Base-by-base conservation (phyloP, 2,329 filamentous ascomycete species). In the Arthroderma sp. region DNA sequence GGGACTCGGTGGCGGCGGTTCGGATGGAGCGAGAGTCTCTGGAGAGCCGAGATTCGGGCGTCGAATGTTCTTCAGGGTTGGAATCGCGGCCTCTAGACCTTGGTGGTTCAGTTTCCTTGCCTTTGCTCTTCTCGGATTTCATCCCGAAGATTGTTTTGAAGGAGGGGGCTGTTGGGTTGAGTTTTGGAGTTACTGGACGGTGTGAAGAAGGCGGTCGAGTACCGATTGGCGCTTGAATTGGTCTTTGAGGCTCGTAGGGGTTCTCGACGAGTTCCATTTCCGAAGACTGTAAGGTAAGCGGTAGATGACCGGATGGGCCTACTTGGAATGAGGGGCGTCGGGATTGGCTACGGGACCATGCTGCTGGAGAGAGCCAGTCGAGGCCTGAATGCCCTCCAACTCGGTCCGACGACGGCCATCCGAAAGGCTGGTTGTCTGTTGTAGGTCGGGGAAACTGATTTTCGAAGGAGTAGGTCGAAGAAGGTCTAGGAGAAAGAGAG, bases 131-230 rank as follows among this genome's bases (percentile, higher is more conserved):
- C 31, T 69, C 66, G 33, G 66, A 65, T 42, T 63, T 67, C 53
- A 63, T 65, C 54, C 79, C 76, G 47, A 91, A 77, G 33, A 80
- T 74, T 6, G 74, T 80, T 64, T 83, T 89, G 60, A 96, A 96
- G 1, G 83, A 85, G 6, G 88, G 88, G 0, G 89, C 91, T 5
- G 85, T 77, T 5, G 91, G 91, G 56, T 98, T 96, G 29, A 96
- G 72, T 54, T 74, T 73, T 39, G 78, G 55, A 64, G 80, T 68
- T 36, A 70, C 57, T 43, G 65, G 66, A 61, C 79, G 62, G 58
- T 80, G 68, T 56, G 71, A 69, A 39, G 70, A 68, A 56, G 74
- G 61, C 61, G 83, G 86, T 3, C 81, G 79, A 39, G 86, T 93
- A 27, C 89, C 89, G 52, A 96, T 95, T 1, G 77, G 77, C 3